These are phyloP conservation scores for Fagopyrum esculentum DNA, from an alignment of 148 eudicot species.

Conservation along the genomic window DNA sequence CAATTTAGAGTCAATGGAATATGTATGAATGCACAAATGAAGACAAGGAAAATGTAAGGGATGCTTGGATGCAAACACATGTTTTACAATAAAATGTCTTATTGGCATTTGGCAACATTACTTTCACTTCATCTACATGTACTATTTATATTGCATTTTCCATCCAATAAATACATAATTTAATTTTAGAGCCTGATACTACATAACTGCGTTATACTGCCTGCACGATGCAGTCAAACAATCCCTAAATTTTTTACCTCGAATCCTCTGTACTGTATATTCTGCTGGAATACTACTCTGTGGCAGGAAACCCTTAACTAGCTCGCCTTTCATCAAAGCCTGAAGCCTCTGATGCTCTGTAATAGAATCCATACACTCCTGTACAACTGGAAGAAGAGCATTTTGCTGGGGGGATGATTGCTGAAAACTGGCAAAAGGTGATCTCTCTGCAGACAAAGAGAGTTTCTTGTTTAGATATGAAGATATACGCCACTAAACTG, in stretches of 20 bases:
- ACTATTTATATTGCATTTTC: no score
- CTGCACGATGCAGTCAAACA: no score
- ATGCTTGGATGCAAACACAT: background rate
- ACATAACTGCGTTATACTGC: no score
- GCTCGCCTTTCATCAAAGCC: slow-evolving; percentile 88
- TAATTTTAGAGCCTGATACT: no score
- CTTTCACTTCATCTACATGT: no score
- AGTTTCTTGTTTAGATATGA: background rate
- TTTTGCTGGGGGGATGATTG: slow-evolving; percentile 53
- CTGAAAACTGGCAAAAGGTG: slow-evolving; percentile 43
- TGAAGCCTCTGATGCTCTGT: slow-evolving; percentile 85
- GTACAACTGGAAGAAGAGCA: slow-evolving; percentile 42
- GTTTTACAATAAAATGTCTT: no score
- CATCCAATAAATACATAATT: no score
- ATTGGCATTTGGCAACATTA: no score
- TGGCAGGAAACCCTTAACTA: slow-evolving; percentile 82
- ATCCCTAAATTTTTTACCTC: slow-evolving; percentile 27
- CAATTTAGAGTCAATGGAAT: background rate
- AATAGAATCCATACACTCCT: slow-evolving; percentile 83
- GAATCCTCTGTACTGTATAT: slow-evolving; percentile 74
- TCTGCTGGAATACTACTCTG: slow-evolving; percentile 86
- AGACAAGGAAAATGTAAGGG: background rate
- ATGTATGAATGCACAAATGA: background rate
- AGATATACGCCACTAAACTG: background rate
- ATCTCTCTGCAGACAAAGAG: slow-evolving; percentile 36